These are phyloP conservation scores for Saussurea involucrata DNA, from an alignment of 129 eudicot species.

Conservation along the genomic window DNA sequence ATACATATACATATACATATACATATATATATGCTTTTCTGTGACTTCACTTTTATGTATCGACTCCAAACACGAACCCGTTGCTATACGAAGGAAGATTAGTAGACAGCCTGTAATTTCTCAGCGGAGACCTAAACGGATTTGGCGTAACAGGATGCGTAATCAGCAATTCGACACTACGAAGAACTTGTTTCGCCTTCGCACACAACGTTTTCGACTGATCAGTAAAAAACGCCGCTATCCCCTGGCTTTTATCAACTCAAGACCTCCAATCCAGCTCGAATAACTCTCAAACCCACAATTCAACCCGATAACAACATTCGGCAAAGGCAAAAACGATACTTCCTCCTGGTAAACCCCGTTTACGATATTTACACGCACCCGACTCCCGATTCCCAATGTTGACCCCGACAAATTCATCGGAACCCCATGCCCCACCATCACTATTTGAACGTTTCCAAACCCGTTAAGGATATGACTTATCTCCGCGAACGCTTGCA, in stretches of 20 bases:
- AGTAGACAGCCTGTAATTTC: constrained; percentile 31
- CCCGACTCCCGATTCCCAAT: constrained; percentile 32
- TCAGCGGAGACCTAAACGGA: constrained; percentile 54
- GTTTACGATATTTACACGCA: constrained; percentile 29
- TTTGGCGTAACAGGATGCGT: constrained; percentile 53
- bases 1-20: too few relatives aligned
- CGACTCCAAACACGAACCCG: constrained; percentile 49
- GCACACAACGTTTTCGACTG: constrained; percentile 40
- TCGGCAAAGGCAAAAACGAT: constrained; percentile 38
- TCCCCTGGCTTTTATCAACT: constrained; percentile 32
- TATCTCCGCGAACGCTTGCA: constrained; percentile 46
- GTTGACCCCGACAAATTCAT: constrained; percentile 41
- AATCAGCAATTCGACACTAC: constrained; percentile 37
- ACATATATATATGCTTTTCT: too few relatives aligned
- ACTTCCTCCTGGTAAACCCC: constrained; percentile 50
- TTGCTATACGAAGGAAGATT: constrained; percentile 46
- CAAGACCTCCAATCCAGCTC: constrained; percentile 50
- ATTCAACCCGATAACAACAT: constrained; percentile 40
- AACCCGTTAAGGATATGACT: constrained; percentile 38
- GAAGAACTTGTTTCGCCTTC: constrained; percentile 44
- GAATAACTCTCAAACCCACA: constrained; percentile 40
- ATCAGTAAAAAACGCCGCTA: constrained; percentile 45
- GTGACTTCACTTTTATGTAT: constrained; percentile 15
- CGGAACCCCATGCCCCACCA: constrained; percentile 54
- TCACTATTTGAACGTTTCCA: constrained; percentile 41